Conservation (phyloP, 2,329 filamentous ascomycete species). For the Fusarium concolor region DNA sequence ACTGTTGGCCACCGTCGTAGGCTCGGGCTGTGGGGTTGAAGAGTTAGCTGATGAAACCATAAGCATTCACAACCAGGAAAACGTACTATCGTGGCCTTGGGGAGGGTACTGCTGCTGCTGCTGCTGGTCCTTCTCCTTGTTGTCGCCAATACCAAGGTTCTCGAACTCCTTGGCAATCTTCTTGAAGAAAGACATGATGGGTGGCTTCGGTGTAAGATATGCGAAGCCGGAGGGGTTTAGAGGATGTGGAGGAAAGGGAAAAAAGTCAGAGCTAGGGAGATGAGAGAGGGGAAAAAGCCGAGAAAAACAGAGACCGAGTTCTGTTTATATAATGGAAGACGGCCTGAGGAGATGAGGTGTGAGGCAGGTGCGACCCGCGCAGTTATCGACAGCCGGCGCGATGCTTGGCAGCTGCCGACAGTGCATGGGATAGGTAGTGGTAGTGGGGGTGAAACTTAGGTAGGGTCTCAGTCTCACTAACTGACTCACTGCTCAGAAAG, state of each 20-base stretch:
- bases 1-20: conserved; percentile 37
- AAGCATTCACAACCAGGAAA: not conserved
- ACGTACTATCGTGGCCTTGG: conserved; percentile 35
- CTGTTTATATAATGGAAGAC: conserved; percentile 38
- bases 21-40: conserved; percentile 33
- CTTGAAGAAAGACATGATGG: conserved; percentile 58
- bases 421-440: conserved; percentile 5
- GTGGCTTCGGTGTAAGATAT: conserved; percentile 19
- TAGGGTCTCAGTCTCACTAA: not conserved
- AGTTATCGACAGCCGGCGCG: conserved; percentile 26
- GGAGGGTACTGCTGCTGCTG: conserved; percentile 25
- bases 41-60: conserved; percentile 11
- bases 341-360: not conserved
- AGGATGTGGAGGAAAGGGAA: conserved; percentile 1
- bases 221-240: conserved; percentile 6
- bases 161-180: conserved; percentile 59
- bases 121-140: conserved; percentile 38
- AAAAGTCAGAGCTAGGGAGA: conserved; percentile 3
- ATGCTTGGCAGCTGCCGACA: conserved; percentile 31
- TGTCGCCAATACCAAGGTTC: conserved; percentile 59
- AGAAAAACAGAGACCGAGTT: conserved; percentile 16
- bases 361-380: conserved; percentile 8
- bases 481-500: conserved; percentile 21
- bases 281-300: conserved; percentile 5
- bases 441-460: conserved; percentile 27